Evolutionary conservation across 2,329 filamentous ascomycete species (phyloP).

Genomic region (Hymenoscyphus salicellus): DNA sequence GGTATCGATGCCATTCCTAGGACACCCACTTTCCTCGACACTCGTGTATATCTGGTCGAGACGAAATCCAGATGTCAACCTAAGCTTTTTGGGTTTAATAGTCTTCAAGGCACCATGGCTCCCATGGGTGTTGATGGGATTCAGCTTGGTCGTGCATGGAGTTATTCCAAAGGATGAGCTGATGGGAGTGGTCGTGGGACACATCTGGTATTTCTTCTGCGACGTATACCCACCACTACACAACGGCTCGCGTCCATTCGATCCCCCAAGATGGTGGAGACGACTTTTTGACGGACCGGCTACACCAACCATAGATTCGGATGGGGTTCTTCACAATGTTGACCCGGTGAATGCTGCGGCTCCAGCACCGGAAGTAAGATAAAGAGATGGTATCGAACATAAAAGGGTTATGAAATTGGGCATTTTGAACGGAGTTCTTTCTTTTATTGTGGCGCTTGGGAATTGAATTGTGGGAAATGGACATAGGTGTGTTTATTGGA

Average conservation of each 20-base stretch:
- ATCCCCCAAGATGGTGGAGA: conserved; percentile 88
- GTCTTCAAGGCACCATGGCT: conserved; percentile 93
- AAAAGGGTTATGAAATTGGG: conserved; percentile 3
- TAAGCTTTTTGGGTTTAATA: conserved; percentile 84
- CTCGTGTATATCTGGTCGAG: conserved; percentile 98
- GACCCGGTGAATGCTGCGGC: conserved; percentile 54
- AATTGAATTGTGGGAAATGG: not conserved
- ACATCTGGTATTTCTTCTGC: conserved; percentile 97
- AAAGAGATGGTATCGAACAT: not conserved
- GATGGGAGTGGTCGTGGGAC: conserved; percentile 89
- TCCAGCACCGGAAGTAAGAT: conserved; percentile 40
- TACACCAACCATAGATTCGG: conserved; percentile 50
- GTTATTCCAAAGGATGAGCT: conserved; percentile 93
- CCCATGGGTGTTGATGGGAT: conserved; percentile 91
- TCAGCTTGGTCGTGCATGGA: conserved; percentile 87
- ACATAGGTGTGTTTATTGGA: conserved; percentile 5
- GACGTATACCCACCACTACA: conserved; percentile 94
- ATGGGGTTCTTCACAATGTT: conserved; percentile 58
- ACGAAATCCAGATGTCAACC: conserved; percentile 83
- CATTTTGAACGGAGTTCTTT: conserved; percentile 18
- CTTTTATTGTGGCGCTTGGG: not conserved
- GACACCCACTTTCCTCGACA: conserved; percentile 87
- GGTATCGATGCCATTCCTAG: conserved; percentile 88
- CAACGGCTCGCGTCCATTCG: conserved; percentile 77
- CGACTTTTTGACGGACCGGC: conserved; percentile 68